phyloP scores from a whole-genome alignment of 495 filamentous ascomycete species.

The Sphaerosporella brunnea region DNA sequence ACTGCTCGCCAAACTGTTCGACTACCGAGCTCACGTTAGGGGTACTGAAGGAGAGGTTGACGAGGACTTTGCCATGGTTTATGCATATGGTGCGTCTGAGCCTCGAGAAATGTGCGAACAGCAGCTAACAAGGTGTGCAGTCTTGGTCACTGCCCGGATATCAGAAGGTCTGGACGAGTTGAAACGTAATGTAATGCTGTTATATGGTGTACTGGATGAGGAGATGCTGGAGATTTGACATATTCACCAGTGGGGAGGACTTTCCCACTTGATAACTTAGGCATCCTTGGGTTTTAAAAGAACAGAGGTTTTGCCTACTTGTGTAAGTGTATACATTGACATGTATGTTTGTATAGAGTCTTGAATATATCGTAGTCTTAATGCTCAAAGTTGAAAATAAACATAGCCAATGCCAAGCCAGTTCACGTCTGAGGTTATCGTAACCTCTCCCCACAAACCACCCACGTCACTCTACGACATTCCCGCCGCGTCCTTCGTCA shows the following conservation, averaged over 20 bases:
- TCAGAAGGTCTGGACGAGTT: constrained; percentile 20
- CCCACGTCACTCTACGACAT: too few species aligned
- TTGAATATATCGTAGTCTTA: too few species aligned
- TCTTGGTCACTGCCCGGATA: constrained; percentile 20
- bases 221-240: constrained; percentile 24
- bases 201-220: constrained; percentile 25
- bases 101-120: neutral
- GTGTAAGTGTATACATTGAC: too few species aligned
- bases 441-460: constrained; percentile 7
- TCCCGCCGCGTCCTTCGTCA: too few species aligned
- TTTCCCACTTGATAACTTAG: too few species aligned
- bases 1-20: constrained; percentile 74
- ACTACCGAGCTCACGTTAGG: constrained; percentile 51
- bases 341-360: too few species aligned
- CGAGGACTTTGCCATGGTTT: constrained; percentile 52
- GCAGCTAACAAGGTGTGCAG: constrained; percentile 5
- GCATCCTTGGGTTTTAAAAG: too few species aligned
- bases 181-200: constrained; percentile 14
- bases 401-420: too few species aligned
- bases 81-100: constrained; percentile 46
- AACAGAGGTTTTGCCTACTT: too few species aligned
- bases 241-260: too few species aligned
- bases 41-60: constrained; percentile 34
- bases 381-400: too few species aligned
- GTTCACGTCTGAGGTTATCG: constrained; percentile 19